Percentiles rank a stretch among this genome's conserved stretches.
phyloP scores from a whole-genome alignment of 148 eudicot genomes.

The Mesembryanthemum crystallinum region DNA sequence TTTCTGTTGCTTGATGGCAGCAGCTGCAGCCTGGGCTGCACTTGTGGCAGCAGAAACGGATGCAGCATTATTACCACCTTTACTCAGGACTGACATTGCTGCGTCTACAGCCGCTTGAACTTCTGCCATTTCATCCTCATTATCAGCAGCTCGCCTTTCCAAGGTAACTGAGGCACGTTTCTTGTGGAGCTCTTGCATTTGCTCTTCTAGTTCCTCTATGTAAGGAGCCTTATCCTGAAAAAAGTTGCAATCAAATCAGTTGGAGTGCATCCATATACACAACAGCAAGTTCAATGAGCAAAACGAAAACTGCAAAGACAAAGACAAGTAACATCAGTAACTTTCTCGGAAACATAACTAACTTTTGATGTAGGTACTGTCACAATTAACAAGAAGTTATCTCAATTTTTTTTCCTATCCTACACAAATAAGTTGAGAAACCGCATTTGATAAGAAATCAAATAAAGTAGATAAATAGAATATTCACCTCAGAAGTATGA shows the following conservation, averaged over 20 bases:
- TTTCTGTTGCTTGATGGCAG: conserved; percentile 44
- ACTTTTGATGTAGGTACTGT: no score
- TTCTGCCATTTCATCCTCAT: conserved; percentile 76
- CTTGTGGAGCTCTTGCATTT: conserved; percentile 84
- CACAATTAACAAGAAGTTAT: no score
- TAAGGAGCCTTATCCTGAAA: conserved; percentile 90
- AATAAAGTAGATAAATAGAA: no score
- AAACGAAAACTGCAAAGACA: neutral
- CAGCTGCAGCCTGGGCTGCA: conserved; percentile 73
- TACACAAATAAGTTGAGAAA: no score
- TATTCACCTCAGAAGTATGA: no score
- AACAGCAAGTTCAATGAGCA: conserved; percentile 2
- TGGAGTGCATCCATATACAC: neutral
- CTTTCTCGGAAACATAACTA: no score
- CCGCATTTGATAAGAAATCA: no score
- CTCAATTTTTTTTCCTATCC: no score
- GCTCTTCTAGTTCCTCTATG: conserved; percentile 93
- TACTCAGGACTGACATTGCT: conserved; percentile 57
- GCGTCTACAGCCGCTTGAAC: conserved; percentile 81
- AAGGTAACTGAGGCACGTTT: conserved; percentile 65
- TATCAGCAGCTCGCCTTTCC: conserved; percentile 82
- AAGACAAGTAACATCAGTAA: neutral
- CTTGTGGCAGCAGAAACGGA: conserved; percentile 55
- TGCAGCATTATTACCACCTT: conserved; percentile 45
- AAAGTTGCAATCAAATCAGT: conserved; percentile 9